A percentile compares a stretch with the other conserved stretches of the same genome.
Conservation (phyloP, 768 basidiomycete species). For the Tulasnella sp. region DNA sequence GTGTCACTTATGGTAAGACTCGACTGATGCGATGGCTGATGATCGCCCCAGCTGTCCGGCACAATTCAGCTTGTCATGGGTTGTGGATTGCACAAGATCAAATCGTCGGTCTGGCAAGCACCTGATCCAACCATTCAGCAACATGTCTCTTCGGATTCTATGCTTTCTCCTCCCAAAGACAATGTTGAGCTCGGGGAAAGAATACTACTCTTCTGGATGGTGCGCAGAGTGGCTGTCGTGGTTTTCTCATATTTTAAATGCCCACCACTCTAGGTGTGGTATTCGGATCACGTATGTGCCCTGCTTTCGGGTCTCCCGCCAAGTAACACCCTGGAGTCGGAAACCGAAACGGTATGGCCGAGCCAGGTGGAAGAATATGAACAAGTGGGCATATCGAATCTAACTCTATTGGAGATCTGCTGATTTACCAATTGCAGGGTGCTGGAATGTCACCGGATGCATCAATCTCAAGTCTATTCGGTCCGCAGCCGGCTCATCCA, state of each 20-base stretch:
- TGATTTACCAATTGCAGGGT: background rate
- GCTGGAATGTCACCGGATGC: background rate
- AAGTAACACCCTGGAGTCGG: background rate
- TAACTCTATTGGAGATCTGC: background rate
- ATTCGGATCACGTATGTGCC: background rate
- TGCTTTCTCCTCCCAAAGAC: conserved; percentile 4
- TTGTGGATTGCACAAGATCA: conserved; percentile 18
- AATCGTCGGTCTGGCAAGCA: conserved; percentile 4
- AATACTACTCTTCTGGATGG: conserved; percentile 11
- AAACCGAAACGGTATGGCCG: conserved; percentile 18
- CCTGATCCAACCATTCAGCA: background rate
- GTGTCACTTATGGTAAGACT: background rate
- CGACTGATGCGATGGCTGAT: background rate
- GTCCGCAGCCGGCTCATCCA: background rate
- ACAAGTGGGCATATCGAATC: conserved; percentile 2
- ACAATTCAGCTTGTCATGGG: conserved; percentile 8
- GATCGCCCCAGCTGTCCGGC: conserved; percentile 8
- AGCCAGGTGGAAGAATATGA: conserved; percentile 17
- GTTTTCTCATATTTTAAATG: background rate
- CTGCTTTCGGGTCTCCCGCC: conserved; percentile 6
- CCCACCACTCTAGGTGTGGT: background rate
- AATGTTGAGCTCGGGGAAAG: conserved; percentile 10
- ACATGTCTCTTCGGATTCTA: background rate
- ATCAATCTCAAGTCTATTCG: conserved; percentile 2
- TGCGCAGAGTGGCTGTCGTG: background rate